Evolutionary conservation across 257 asterid species (phyloP), one percentile per base, ranked within the genome.

Genomic region (Gardenia jasminoides): DNA sequence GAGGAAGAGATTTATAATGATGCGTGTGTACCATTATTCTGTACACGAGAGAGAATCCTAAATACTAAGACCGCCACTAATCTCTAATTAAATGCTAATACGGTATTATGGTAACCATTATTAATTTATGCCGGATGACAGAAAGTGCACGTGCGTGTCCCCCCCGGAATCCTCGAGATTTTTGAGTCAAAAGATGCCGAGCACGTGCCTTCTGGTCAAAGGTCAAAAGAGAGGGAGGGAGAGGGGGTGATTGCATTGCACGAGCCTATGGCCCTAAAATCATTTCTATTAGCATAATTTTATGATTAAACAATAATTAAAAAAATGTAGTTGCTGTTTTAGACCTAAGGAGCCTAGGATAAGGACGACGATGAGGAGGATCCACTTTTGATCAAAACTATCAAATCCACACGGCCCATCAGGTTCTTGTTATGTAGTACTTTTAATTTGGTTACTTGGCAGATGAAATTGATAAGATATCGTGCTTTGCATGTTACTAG

Each of bases 131-230:
- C 41, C 77, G 7, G 73, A 24, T n/a, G 31, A 16, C 76, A 81
- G 75, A 64, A 48, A 24, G 59, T 66, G 89, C 89, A 86, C 89
- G 89, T 86, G 89, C 87, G 75, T 79, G 76, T 81, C n/a, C 79
- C 82, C 72, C 67, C 89, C 83, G 85, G 54, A 87, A 81, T 89
- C 82, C 83, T 78, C 89, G 89, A 87, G 82, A 88, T 78, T 31
- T 85, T 83, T 78, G 87, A 76, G 96, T 87, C 97, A 88, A 92
- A 92, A 87, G 92, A 90, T 92, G 87, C 91, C 76, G 74, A 87
- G 88, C 95, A 90, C 95, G 93, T 89, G 95, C 85, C 89, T 80
- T 71, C 74, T 50, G 26, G 95, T 89, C 95, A 89, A 89, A 82
- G 88, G 89, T 85, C 90, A 89, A 89, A 89, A 88, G 89, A 61